Base-by-base conservation (phyloP, 1,284 basidiomycete species). In the Pyrrhoderma noxium region DNA sequence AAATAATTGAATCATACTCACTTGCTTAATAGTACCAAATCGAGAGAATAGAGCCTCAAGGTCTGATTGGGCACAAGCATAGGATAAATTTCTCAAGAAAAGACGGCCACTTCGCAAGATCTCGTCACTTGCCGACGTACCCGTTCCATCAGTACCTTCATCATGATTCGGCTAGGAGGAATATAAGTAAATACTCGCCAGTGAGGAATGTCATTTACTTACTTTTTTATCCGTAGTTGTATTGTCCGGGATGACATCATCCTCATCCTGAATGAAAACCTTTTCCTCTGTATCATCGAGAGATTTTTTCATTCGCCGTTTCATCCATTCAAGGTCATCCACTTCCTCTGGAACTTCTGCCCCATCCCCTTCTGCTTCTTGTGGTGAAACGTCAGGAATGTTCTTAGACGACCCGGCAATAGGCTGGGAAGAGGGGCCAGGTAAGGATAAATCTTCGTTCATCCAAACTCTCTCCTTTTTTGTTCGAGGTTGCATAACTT, bases 51-150 rank as follows among this genome's bases (percentile, higher is more conserved):
- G 72, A n/a, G 75, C 70, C 5, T 68, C 64, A 2, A 98, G 66
- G 47, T 96, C 91, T 2, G 75, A 70, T 31, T 88, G 79, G 1
- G 84, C 86, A 52, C 89, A 89, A 0, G 86, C 77, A 62, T 92
- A 98, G 0, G 93, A 77, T 16, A 98, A 68, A 64, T 98, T 99
- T 11, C 95, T 89, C 4, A 98, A 72, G 64, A 98, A 98, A 3
- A 98, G 70, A 1, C 95, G 82, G 0, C 82, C 79, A 0, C 90
- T 93, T 52, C 79, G 77, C 21, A 88, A 70, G 51, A 97, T 92
- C 0, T 81, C 82, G 27, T 31, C 11, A 31, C 11, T 31, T 0
- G 71, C 70, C 1, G 73, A 64, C 47, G 83, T 76, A 44, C 70
- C 60, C 11, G 61, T 53, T 23, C 64, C 60, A 18, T 59, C 50